Conservation (phyloP, 176 grass and related monocot species). For the Juncus inflexus region DNA sequence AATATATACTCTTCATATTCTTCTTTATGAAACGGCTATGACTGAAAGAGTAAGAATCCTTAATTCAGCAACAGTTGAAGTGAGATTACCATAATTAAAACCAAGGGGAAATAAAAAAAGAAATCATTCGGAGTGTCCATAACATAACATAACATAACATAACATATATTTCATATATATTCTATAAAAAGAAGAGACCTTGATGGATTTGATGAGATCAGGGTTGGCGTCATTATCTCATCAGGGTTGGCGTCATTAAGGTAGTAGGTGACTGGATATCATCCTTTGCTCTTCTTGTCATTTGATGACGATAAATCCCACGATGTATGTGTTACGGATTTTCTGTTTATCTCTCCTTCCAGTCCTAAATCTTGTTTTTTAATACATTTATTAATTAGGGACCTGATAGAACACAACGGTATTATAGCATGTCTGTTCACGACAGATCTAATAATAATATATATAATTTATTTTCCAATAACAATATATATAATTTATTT, state of each 20-base stretch:
- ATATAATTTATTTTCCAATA: too few species aligned
- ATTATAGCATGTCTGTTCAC: too few species aligned
- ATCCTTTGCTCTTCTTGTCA: slow-evolving; percentile 79
- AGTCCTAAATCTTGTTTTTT: slow-evolving; percentile 67
- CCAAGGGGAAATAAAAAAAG: slow-evolving; percentile 15
- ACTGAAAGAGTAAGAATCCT: too few species aligned
- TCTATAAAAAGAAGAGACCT: slow-evolving; percentile 42
- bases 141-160: neutral
- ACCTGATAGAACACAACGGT: too few species aligned
- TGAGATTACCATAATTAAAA: neutral
- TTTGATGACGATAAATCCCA: slow-evolving; percentile 93
- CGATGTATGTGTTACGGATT: slow-evolving; percentile 72
- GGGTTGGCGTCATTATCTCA: slow-evolving; percentile 64
- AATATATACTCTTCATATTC: too few species aligned
- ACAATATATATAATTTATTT: neutral
- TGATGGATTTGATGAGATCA: slow-evolving; percentile 71
- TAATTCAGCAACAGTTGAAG: too few species aligned
- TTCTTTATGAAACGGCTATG: too few species aligned
- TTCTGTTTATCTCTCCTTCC: slow-evolving; percentile 86
- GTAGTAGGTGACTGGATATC: slow-evolving; percentile 95
- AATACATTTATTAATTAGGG: too few species aligned
- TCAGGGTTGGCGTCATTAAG: slow-evolving; percentile 78
- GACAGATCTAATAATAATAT: too few species aligned
- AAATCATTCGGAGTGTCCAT: too few species aligned
- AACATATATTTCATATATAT: neutral